Conservation (phyloP, 2,329 filamentous ascomycete species). For the Verticillium tricorpus region DNA sequence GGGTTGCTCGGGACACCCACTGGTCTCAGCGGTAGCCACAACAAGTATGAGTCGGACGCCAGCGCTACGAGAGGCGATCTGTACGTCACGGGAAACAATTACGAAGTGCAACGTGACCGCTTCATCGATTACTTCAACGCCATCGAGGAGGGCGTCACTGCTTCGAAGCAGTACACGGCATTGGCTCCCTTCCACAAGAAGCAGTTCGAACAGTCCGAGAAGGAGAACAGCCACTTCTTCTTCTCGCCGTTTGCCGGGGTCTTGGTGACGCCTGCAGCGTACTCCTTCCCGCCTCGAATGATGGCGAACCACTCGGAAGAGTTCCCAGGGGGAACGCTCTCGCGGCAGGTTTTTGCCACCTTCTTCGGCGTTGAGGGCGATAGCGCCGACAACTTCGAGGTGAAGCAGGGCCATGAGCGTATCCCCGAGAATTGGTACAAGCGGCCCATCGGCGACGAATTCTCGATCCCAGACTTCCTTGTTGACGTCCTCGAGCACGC, state of each 20-base stretch:
- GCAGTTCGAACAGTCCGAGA: conserved; percentile 42
- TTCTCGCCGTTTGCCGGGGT: conserved; percentile 48
- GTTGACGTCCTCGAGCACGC: conserved; percentile 33
- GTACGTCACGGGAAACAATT: conserved; percentile 44
- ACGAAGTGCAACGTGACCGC: conserved; percentile 45
- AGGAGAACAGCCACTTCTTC: conserved; percentile 49
- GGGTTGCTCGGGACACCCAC: conserved; percentile 40
- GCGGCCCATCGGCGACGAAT: conserved; percentile 30
- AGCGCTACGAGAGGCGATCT: conserved; percentile 49
- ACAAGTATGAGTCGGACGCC: conserved; percentile 49
- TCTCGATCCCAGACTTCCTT: conserved; percentile 36
- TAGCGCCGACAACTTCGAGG: conserved; percentile 32
- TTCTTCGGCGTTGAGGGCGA: conserved; percentile 42
- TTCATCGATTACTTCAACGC: conserved; percentile 44
- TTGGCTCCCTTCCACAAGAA: conserved; percentile 10
- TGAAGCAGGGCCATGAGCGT: conserved; percentile 43
- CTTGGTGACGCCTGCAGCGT: conserved; percentile 43
- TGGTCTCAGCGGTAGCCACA: conserved; percentile 47
- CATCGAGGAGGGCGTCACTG: conserved; percentile 26
- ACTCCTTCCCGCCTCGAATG: conserved; percentile 36
- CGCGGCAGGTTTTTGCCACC: conserved; percentile 30
- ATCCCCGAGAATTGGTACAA: conserved; percentile 50
- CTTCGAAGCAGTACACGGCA: conserved; percentile 2
- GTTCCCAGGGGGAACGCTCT: conserved; percentile 26
- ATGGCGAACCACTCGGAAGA: conserved; percentile 38